Percentiles rank a stretch among this genome's conserved stretches.
phyloP scores from a whole-genome alignment of 495 filamentous ascomycete genomes.

The Neurospora sp. region DNA sequence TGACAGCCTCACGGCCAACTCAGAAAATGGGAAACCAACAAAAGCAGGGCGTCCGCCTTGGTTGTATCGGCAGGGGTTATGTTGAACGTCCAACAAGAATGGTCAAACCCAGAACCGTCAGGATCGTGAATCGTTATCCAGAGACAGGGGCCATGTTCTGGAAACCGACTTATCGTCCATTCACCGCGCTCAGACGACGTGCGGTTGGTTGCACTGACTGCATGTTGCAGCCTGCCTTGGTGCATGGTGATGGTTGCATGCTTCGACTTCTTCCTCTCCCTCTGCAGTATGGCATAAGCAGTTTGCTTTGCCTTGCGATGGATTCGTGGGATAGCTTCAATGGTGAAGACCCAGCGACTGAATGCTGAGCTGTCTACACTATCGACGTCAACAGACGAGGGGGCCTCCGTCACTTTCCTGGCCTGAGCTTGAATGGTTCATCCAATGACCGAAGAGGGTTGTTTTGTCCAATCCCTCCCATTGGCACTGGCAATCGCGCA shows the following conservation, averaged over 20 bases:
- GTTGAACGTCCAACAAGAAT: neutral
- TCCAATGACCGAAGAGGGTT: neutral
- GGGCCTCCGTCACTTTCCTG: neutral
- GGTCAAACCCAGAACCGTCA: neutral
- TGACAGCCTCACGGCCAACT: neutral
- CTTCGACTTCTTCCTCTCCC: neutral
- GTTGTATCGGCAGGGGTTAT: neutral
- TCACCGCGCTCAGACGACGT: neutral
- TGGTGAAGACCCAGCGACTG: neutral
- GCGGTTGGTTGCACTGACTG: neutral
- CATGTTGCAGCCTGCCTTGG: neutral
- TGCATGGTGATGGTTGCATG: neutral
- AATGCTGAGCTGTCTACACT: neutral
- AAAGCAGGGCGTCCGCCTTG: neutral
- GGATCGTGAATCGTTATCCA: neutral
- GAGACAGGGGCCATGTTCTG: neutral
- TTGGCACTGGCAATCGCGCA: neutral
- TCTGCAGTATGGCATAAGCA: neutral
- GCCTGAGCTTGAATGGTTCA: neutral
- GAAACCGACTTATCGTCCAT: neutral
- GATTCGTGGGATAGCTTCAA: neutral
- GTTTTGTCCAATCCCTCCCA: neutral
- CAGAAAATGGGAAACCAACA: neutral
- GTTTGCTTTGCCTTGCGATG: neutral
- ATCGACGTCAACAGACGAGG: neutral